Base-by-base conservation (phyloP, 192 early-diverging fungal genomes). In the Gigaspora rosea region DNA sequence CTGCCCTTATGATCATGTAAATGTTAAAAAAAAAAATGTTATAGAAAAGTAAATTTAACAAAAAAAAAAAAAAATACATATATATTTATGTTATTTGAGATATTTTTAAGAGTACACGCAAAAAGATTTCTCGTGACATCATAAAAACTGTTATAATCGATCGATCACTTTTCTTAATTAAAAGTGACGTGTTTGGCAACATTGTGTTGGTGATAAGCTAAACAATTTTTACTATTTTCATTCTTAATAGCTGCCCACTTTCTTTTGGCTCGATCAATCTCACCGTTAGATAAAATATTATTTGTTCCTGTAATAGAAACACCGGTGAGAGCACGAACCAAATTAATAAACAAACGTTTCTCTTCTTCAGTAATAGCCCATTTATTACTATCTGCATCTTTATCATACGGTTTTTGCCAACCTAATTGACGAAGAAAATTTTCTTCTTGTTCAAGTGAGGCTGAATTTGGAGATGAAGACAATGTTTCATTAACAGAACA, bases 1-100 rank as follows among this genome's bases (percentile, higher is more conserved):
- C 77, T 91, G 90, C 47, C 89, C 89, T 2, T 91, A 85, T 67
- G 57, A 85, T 58, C 76, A 84, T 47, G 84, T 85, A 32, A 91
- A 91, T 46, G 90, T 91, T 2, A 89, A 89, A 4, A 69, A 69
- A 69, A 22, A 50, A 12, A n/a, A n/a, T n/a, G 27, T 22, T 32
- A 33, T 27, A 27, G 41, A 7, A 41, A 41, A 41, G 41, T 41
- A 41, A 41, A 27, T 0, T 27, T 27, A 27, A 27, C 27, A 41
- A 41, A 41, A 41, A 41, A 41, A 41, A 41, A 41, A 41, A 41
- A 41, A 41, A n/a, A 41, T 41, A 41, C 5, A 41, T 41, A 41
- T 41, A 3, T 41, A 41, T 41, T 41, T 41, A 41, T 41, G 36
- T 41, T 41, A 41, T n/a, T 41, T 5, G 5, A 41, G 5, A 41